Base-by-base conservation (phyloP, 495 filamentous ascomycete genomes). In the Diplogelasinospora grovesii region DNA sequence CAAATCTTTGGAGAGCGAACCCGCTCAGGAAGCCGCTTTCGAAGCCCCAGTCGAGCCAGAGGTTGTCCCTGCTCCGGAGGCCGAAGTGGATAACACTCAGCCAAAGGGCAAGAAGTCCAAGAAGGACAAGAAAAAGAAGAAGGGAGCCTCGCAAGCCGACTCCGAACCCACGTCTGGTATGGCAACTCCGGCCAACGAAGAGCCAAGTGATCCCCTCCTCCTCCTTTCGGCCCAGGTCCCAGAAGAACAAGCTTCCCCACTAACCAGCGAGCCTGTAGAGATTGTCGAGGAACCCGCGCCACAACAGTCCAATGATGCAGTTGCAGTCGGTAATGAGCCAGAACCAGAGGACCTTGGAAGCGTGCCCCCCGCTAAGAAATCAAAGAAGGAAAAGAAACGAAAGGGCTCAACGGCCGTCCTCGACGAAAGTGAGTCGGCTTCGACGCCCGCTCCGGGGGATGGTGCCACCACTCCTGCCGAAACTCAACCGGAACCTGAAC, bases 121-220 rank as follows among this genome's bases (percentile, higher is more conserved):
- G 42, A 52, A 54, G 41, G 45, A 51, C 30, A 53, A 56, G 42
- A 58, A 58, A 32, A 50, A 56, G 43, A 50, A 56, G 36, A 45
- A 48, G 32, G 38, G 33, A 5, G 10, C 8, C 36, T 9, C 11
- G 28, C 45, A 47, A 35, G 39, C 43, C 18, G 50, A 57, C 22
- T 40, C 37, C 6, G 36, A 49, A 13, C 26, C 27, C 21, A 45
- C 52, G 19, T 45, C 45, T 31, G 30, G 40, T 30, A 23, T 29
- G 15, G 28, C 32, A 32, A 38, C 43, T 8, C 32, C 16, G 18
- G 21, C 28, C 22, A 46, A n/a, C 16, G 30, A 48, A 25, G 22
- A 36, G 13, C 32, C 22, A 26, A 29, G 22, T 21, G 24, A 27
- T n/a, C 24, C 10, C 14, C 30, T 9, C 21, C 11, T 18, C 30